These are phyloP conservation scores for Chlorella variabilis DNA, from an alignment of 163 green algal genomes.

Conservation along the genomic window DNA sequence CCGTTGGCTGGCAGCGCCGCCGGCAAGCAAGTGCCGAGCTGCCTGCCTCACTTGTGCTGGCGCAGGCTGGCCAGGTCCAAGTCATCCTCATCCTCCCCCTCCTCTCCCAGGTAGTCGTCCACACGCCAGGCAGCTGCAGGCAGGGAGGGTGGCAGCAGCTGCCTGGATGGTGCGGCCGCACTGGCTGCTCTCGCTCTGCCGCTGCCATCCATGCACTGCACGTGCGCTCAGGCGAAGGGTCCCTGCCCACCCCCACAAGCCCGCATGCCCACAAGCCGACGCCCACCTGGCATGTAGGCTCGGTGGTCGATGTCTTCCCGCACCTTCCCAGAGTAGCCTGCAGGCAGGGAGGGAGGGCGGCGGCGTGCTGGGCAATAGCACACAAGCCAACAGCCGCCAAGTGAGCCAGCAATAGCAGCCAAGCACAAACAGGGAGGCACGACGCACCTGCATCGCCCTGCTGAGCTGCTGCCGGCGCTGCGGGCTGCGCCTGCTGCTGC, in stretches of 20 bases:
- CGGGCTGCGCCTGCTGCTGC: neutral
- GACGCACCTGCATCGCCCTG: neutral
- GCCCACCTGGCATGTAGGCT: constrained; percentile 72
- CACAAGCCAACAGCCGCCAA: neutral
- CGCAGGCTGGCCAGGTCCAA: constrained; percentile 59
- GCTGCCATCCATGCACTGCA: too few species aligned
- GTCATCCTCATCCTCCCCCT: constrained; percentile 53
- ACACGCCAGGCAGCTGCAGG: constrained; percentile 47
- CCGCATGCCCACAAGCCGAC: too few species aligned
- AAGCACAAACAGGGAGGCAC: neutral
- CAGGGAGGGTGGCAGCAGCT: too few species aligned
- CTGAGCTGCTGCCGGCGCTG: neutral
- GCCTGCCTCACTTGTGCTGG: constrained; percentile 50
- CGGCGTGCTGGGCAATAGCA: too few species aligned
- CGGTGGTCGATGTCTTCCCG: constrained; percentile 69
- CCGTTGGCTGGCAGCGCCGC: too few species aligned
- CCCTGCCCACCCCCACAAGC: neutral
- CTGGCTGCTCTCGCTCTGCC: too few species aligned
- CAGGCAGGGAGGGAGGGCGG: neutral
- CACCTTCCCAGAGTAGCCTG: constrained; percentile 52
- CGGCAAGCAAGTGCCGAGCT: too few species aligned
- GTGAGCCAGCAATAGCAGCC: neutral
- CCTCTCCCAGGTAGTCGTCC: constrained; percentile 63
- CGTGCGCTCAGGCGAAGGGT: too few species aligned
- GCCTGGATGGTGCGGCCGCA: too few species aligned